phyloP scores from a whole-genome alignment of 768 basidiomycete genomes.

The Mycena filopes region DNA sequence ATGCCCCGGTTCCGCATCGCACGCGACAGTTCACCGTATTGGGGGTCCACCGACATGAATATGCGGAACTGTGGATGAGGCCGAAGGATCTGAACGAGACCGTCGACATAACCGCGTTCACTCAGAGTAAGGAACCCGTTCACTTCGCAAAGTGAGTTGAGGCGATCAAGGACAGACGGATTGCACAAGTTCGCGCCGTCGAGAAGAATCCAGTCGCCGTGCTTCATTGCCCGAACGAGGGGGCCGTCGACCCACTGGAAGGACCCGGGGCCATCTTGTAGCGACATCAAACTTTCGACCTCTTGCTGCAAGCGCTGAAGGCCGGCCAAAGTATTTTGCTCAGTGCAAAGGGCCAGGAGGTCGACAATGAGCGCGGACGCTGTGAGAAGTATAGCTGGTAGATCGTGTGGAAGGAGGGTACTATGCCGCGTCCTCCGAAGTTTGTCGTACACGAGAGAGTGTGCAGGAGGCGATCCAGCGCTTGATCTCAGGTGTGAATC shows the following conservation, averaged over 20 bases:
- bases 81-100: slow-evolving; percentile 73
- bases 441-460: slow-evolving; percentile 32
- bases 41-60: slow-evolving; percentile 94
- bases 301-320: slow-evolving; percentile 29
- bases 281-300: slow-evolving; percentile 36
- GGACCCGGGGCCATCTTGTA: slow-evolving; percentile 53
- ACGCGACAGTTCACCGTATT: slow-evolving; percentile 91
- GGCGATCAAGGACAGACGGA: slow-evolving; percentile 93
- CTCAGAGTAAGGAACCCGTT: slow-evolving; percentile 86
- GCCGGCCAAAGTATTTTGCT: slow-evolving; percentile 29
- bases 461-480: slow-evolving; percentile 40
- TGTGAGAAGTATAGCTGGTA: slow-evolving; percentile 36
- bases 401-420: slow-evolving; percentile 18
- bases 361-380: slow-evolving; percentile 43
- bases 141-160: slow-evolving; percentile 95
- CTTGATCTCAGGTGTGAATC: slow-evolving; percentile 51
- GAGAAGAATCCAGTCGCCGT: slow-evolving; percentile 90
- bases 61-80: slow-evolving; percentile 93
- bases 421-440: slow-evolving; percentile 35
- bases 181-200: slow-evolving; percentile 96
- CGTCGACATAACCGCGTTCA: slow-evolving; percentile 88
- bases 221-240: slow-evolving; percentile 84
- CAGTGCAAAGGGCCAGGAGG: slow-evolving; percentile 29
- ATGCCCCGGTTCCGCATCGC: slow-evolving; percentile 99
- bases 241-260: slow-evolving; percentile 99